phyloP scores from a whole-genome alignment of 148 eudicot species.

The Nyssa sinensis region DNA sequence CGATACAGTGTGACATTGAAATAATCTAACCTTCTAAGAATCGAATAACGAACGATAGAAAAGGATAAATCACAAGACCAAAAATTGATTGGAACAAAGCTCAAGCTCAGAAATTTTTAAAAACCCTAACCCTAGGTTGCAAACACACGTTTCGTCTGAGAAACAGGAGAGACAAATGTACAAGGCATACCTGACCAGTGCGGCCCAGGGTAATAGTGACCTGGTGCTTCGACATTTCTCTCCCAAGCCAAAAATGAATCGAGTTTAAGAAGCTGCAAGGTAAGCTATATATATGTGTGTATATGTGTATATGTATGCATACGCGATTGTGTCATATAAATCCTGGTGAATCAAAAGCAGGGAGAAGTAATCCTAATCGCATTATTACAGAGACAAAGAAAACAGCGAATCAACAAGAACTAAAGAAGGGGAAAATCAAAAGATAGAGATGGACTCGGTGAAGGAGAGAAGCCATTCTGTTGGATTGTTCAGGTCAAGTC shows the following conservation, averaged over 20 bases:
- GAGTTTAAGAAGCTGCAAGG: not conserved
- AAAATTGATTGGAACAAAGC: too few relatives aligned
- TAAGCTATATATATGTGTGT: not conserved
- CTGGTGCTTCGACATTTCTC: slow-evolving; percentile 30
- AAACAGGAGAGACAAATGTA: not conserved
- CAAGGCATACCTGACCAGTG: slow-evolving; percentile 29
- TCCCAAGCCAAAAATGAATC: not conserved
- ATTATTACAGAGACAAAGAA: not conserved
- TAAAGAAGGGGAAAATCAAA: too few relatives aligned
- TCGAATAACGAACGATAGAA: not conserved
- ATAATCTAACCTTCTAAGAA: not conserved
- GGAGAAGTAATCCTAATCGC: not conserved
- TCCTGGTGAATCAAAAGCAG: not conserved
- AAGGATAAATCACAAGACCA: too few relatives aligned
- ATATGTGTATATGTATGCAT: not conserved
- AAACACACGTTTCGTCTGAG: not conserved
- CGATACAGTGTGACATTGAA: too few relatives aligned
- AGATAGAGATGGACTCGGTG: too few relatives aligned
- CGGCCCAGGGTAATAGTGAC: slow-evolving; percentile 46
- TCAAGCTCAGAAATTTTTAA: not conserved
- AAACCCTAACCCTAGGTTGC: not conserved
- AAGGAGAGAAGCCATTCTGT: too few relatives aligned
- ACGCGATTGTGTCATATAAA: not conserved
- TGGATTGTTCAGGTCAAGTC: too few relatives aligned
- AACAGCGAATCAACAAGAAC: too few relatives aligned